These are phyloP conservation scores for Paramecium pentaurelia DNA, from an alignment of 73 alveolate genomes.

Conservation along the genomic window DNA sequence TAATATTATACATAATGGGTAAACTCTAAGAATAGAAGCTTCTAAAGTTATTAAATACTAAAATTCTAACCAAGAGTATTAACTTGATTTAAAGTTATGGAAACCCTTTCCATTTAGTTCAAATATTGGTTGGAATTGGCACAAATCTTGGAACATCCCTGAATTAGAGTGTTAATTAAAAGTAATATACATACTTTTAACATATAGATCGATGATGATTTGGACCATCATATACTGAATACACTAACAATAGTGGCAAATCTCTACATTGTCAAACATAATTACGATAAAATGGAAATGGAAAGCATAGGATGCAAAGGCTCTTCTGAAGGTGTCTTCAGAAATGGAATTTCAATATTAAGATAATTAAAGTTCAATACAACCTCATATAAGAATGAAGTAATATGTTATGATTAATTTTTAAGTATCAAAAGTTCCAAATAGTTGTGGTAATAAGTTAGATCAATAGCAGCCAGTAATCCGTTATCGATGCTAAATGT, in stretches of 20 bases:
- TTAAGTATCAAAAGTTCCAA: conserved; percentile 43
- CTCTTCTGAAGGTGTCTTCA: conserved; percentile 26
- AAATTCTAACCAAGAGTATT: not conserved
- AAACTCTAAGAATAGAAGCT: not conserved
- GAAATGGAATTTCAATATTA: conserved; percentile 58
- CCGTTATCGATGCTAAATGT: conserved; percentile 52
- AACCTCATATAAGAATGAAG: conserved; percentile 70
- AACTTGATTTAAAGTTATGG: not conserved
- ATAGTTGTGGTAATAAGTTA: conserved; percentile 35
- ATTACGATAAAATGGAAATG: not conserved
- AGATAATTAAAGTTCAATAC: conserved; percentile 66
- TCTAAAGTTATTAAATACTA: not conserved
- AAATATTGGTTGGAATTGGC: conserved; percentile 65
- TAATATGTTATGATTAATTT: conserved; percentile 29
- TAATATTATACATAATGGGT: not conserved
- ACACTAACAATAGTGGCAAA: not conserved
- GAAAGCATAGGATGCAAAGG: conserved; percentile 63
- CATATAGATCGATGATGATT: conserved; percentile 6
- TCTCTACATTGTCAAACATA: not conserved
- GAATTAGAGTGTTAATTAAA: conserved; percentile 60
- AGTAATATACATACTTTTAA: conserved; percentile 20
- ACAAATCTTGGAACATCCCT: conserved; percentile 73
- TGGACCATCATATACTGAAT: not conserved
- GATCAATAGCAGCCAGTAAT: conserved; percentile 9
- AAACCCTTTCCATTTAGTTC: conserved; percentile 38